Conservation (phyloP, 2,329 filamentous ascomycete species). For the Chaetomiaceae sp. region DNA sequence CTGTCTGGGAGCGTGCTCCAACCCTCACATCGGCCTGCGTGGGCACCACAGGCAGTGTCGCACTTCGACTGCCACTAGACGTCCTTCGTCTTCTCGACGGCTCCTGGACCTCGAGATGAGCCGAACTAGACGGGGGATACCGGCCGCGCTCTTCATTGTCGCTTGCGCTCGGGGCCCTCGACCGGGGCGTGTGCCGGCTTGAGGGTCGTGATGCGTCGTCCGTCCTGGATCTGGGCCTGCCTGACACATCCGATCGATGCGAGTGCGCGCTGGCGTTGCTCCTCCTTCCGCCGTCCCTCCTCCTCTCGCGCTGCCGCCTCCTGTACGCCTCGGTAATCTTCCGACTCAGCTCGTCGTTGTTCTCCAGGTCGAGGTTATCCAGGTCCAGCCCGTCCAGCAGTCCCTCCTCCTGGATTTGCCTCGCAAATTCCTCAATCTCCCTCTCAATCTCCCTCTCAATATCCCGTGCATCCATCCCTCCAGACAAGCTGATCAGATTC, state of each 20-base stretch:
- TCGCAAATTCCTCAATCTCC: constrained; percentile 84
- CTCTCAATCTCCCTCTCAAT: constrained; percentile 68
- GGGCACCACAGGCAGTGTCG: constrained; percentile 45
- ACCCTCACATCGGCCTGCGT: constrained; percentile 45
- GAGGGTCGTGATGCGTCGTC: constrained; percentile 27
- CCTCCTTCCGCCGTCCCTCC: constrained; percentile 44
- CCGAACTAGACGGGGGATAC: constrained; percentile 47
- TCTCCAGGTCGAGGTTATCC: constrained; percentile 75
- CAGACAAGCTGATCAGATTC: constrained; percentile 76
- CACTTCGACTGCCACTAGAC: constrained; percentile 51
- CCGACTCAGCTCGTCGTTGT: constrained; percentile 86
- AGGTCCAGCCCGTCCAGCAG: constrained; percentile 83
- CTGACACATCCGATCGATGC: constrained; percentile 32
- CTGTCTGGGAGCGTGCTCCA: constrained; percentile 57
- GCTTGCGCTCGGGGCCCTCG: constrained; percentile 44
- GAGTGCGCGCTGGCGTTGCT: constrained; percentile 39
- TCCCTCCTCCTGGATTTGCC: constrained; percentile 66
- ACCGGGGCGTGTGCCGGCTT: constrained; percentile 39
- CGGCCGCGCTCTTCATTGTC: constrained; percentile 45
- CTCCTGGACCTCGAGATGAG: constrained; percentile 47
- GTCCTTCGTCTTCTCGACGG: constrained; percentile 46
- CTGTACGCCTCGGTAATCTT: constrained; percentile 86
- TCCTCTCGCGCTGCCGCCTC: constrained; percentile 65
- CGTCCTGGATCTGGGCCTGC: constrained; percentile 28
- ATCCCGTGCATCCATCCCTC: constrained; percentile 70